Base-by-base conservation (phyloP, 768 basidiomycete species). In the Mycena pura region DNA sequence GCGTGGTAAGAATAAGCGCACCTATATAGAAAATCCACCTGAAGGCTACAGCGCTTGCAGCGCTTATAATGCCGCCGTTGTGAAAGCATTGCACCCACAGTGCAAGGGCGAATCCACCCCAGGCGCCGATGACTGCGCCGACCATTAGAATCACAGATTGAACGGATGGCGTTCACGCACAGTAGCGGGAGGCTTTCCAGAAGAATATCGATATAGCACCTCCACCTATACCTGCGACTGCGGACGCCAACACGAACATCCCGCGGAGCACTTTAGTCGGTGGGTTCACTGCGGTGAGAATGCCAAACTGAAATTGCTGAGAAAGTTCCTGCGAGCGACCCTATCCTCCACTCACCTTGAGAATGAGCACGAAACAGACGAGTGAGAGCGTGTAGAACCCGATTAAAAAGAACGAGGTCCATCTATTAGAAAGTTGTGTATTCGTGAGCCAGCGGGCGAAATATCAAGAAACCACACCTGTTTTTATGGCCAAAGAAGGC, bases 401-500 rank as follows among this genome's bases (percentile, higher is more conserved):
- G 63, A 92, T 90, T 68, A 98, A 82, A 76, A 97, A 96, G 80
- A 96, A 91, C 13, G 95, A 95, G 19, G 92, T 92, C 92, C 93
- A 94, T 72, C 49, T 49, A 29, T 8, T 14, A 34, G 0, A 13
- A 32, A 15, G 51, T 60, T 25, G 51, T n/a, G 32, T 13, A 40
- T 32, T 63, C 24, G 34, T 27, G 21, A 21, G 29, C n/a, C 19
- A 25, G 8, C 21, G 22, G 17, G 9, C 2, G 17, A 24, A 25
- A 31, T 36, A 27, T 31, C 21, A 31, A 2, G n/a, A 21, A 7
- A 40, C 78, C 84, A 39, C 70, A 91, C 95, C 96, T 80, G 74
- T 97, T 96, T 82, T 96, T 96, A 78, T 95, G 94, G 21, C 96
- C 96, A 77, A 92, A 89, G 67, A 94, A 93, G 3, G 92, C 91